Conservation (phyloP, 1,284 basidiomycete genomes). For the Agaricales sp. region DNA sequence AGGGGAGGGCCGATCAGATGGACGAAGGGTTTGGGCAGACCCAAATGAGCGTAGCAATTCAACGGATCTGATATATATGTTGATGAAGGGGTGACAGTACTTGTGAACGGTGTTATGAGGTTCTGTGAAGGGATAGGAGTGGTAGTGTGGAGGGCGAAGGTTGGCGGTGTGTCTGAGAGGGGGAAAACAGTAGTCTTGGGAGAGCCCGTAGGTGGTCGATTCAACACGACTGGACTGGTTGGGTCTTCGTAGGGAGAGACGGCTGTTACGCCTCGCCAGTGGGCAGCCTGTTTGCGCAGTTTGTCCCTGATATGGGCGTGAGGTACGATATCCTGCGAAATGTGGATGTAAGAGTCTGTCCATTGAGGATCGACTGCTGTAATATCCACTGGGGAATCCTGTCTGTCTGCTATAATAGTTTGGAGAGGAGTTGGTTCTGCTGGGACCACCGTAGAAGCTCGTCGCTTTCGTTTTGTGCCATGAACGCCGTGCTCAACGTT, state of each 20-base stretch:
- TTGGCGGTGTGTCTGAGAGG: constrained; percentile 29
- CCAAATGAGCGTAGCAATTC: constrained; percentile 62
- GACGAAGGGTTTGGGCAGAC: constrained; percentile 71
- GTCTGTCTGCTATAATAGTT: constrained; percentile 30
- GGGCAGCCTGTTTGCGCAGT: constrained; percentile 46
- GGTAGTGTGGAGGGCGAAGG: constrained; percentile 40
- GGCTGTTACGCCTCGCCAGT: constrained; percentile 64
- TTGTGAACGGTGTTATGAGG: constrained; percentile 47
- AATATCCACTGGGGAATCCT: constrained; percentile 13
- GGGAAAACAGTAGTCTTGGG: neutral
- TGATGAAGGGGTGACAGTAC: constrained; percentile 48
- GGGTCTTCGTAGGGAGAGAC: constrained; percentile 32
- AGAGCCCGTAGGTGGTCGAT: constrained; percentile 16
- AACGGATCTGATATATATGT: constrained; percentile 56
- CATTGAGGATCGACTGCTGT: constrained; percentile 38
- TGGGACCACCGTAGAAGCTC: constrained; percentile 19
- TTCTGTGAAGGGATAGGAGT: constrained; percentile 33
- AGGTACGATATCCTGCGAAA: constrained; percentile 41
- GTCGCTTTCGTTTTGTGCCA: constrained; percentile 30
- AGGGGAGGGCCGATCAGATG: constrained; percentile 75
- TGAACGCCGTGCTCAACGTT: constrained; percentile 26
- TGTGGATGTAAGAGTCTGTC: constrained; percentile 30
- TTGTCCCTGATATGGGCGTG: constrained; percentile 38
- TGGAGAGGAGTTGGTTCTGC: constrained; percentile 12
- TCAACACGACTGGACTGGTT: constrained; percentile 26